Base-by-base conservation (phyloP, 1,284 basidiomycete species). In the Ganoderma lucidum region DNA sequence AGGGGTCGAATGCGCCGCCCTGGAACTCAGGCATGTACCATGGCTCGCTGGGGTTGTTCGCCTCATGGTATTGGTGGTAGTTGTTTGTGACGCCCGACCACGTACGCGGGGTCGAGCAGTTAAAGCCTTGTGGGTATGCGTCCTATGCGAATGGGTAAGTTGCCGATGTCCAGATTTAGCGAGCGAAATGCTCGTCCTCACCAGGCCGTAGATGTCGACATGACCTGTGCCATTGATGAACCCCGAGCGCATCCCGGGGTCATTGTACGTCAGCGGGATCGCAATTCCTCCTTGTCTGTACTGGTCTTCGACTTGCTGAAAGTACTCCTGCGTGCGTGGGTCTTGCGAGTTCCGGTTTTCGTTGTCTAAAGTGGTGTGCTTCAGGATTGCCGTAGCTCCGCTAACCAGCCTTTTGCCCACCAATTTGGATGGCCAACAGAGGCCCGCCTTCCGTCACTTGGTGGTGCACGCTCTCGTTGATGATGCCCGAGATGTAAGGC, bases 401-500 rank as follows among this genome's bases (percentile, higher is more conserved):
- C n/a, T 6, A 45, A 5, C 19, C 35, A 35, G 35, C 35, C 35
- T 35, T 35, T 17, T 39, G 88, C 91, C 58, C 45, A 58, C 32
- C 65, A n/a, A 32, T 45, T 23, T 44, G 32, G 44, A 51, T 10
- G 17, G 78, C 91, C 66, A 96, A 91, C 10, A 95, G 87, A 8
- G 93, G 91, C 1, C 93, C 93, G n/a, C 91, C 92, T 63, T 84
- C 78, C 23, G 83, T 86, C 39, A 95, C 87, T 77, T 95, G 93
- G 73, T 93, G 88, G 0, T 87, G 86, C 1, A 80, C 83, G 0
- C 91, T 89, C 64, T 86, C 85, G 0, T 85, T 75, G 70, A 91
- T 90, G 68, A 95, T 86, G 1, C 84, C 89, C 66, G 86, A 80
- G 48, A 92, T 87, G 75, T 95, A 96, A 17, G 85, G 87, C 71